Conservation (phyloP, 1,139 yeast genomes). For the Yamadazyma buinensis region DNA sequence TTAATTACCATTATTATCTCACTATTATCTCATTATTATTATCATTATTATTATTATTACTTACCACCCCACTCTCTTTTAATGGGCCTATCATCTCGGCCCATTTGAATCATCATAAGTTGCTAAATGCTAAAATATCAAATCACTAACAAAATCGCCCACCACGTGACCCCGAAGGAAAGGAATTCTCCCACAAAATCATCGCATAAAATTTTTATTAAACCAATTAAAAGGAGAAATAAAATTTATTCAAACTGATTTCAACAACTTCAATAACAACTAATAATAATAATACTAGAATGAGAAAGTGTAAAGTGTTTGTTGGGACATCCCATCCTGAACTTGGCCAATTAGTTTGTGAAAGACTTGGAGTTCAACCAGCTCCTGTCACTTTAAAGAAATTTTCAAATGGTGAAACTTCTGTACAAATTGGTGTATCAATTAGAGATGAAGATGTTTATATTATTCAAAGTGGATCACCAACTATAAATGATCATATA, state of each 20-base stretch:
- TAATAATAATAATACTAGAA: slow-evolving; percentile 21
- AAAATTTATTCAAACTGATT: slow-evolving; percentile 3
- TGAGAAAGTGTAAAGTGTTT: slow-evolving; percentile 97
- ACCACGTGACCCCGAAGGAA: no score
- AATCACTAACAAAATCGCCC: no score
- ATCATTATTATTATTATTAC: no score
- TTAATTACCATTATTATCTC: no score
- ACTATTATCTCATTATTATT: no score
- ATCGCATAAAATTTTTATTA: slow-evolving; percentile 3
- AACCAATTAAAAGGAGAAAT: background rate
- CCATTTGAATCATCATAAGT: no score
- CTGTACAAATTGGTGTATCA: slow-evolving; percentile 69
- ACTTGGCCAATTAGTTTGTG: slow-evolving; percentile 85
- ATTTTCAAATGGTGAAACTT: slow-evolving; percentile 92
- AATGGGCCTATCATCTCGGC: no score
- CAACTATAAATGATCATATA: slow-evolving; percentile 86
- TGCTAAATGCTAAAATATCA: no score
- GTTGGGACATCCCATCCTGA: slow-evolving; percentile 97
- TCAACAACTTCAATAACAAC: no score
- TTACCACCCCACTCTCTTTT: no score
- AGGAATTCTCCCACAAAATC: background rate
- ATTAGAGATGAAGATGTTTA: slow-evolving; percentile 81
- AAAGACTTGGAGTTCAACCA: slow-evolving; percentile 88
- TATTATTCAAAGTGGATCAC: slow-evolving; percentile 90
- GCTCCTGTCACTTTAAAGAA: slow-evolving; percentile 89